Evolutionary conservation across 2,329 filamentous ascomycete genomes (phyloP).

Genomic region (Fulvia fulva): DNA sequence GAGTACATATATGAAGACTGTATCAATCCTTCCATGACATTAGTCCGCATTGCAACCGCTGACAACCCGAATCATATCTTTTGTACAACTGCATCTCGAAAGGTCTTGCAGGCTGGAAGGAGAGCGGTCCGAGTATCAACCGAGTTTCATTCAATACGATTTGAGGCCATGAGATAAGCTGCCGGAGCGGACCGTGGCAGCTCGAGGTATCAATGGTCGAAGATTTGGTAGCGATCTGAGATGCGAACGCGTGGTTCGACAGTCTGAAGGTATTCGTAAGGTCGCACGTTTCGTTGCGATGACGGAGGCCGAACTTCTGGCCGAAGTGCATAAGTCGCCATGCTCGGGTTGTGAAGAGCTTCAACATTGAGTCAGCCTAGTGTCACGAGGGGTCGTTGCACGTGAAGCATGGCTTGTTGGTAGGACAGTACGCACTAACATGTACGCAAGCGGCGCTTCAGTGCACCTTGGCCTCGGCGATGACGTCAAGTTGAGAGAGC

Average conservation of each 20-base stretch:
- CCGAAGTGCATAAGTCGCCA: not conserved
- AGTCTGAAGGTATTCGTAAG: not conserved
- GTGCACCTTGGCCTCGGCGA: not conserved
- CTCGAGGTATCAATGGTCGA: not conserved
- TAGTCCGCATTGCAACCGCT: constrained; percentile 14
- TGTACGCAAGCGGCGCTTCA: not conserved
- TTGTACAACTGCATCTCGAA: not conserved
- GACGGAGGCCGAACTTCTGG: not conserved
- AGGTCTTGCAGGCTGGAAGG: constrained; percentile 3
- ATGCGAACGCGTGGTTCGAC: not conserved
- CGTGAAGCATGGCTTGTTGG: not conserved
- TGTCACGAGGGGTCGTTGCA: not conserved
- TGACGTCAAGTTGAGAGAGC: too few relatives aligned
- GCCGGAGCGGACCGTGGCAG: constrained; percentile 9
- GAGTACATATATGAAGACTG: not conserved
- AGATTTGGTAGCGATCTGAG: not conserved
- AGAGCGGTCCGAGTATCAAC: constrained; percentile 9
- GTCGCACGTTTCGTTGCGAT: not conserved
- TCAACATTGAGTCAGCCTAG: not conserved
- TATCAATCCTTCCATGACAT: constrained; percentile 1
- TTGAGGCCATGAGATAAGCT: constrained; percentile 12
- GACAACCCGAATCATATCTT: constrained; percentile 4
- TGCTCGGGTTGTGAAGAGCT: not conserved
- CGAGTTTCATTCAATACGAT: constrained; percentile 2
- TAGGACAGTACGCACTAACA: too few relatives aligned